These are phyloP conservation scores for Dothideomycetes sp. DNA, from an alignment of 2,329 filamentous ascomycete genomes.

Conservation along the genomic window DNA sequence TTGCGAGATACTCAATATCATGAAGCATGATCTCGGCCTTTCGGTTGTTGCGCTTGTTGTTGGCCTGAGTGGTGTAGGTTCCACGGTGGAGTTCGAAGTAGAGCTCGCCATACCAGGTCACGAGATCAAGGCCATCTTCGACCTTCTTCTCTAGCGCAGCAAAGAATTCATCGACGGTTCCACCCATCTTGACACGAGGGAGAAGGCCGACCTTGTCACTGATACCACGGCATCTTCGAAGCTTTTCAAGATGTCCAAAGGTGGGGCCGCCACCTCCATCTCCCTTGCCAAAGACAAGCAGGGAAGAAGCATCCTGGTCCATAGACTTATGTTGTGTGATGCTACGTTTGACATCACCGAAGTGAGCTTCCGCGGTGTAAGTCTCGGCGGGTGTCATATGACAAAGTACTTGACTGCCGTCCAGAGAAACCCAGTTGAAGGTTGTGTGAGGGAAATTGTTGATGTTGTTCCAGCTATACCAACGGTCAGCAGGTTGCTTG, in stretches of 20 bases:
- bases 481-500: too few relatives aligned
- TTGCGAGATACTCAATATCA: constrained; percentile 80
- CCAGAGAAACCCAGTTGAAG: constrained; percentile 95
- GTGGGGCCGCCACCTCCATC: constrained; percentile 94
- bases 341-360: constrained; percentile 86
- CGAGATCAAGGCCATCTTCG: constrained; percentile 56
- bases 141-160: constrained; percentile 69
- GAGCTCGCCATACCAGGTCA: constrained; percentile 95
- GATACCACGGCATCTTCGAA: constrained; percentile 82
- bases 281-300: constrained; percentile 92
- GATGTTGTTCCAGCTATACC: constrained; percentile 99
- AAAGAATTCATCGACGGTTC: constrained; percentile 91
- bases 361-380: constrained; percentile 88
- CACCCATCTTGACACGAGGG: constrained; percentile 79
- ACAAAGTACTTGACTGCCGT: constrained; percentile 92
- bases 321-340: constrained; percentile 90
- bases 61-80: constrained; percentile 93
- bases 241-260: constrained; percentile 87
- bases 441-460: constrained; percentile 98
- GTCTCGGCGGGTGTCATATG: constrained; percentile 96
- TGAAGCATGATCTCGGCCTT: constrained; percentile 76
- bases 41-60: constrained; percentile 93
- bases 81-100: constrained; percentile 97
- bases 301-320: constrained; percentile 81
- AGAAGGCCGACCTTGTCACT: constrained; percentile 77